Evolutionary conservation across 1,284 basidiomycete genomes (phyloP).

Genomic region (Moesziomyces antarcticus): DNA sequence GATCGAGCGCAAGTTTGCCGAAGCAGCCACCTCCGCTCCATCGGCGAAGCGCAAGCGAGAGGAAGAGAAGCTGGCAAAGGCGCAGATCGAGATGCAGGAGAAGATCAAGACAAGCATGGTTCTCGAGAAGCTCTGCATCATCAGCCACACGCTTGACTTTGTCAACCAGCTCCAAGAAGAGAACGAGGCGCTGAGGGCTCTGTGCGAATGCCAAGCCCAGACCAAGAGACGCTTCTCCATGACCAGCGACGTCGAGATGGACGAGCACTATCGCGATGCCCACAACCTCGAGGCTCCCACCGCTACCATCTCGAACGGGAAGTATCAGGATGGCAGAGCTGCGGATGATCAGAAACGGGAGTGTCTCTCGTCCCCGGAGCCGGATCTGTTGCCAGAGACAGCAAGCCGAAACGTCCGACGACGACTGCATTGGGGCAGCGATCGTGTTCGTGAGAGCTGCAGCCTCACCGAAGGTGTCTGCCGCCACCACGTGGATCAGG

Average conservation of each 20-base stretch:
- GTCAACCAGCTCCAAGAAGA: constrained; percentile 42
- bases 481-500: constrained; percentile 3
- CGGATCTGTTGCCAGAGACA: neutral
- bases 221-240: constrained; percentile 7
- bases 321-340: too few species aligned
- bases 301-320: too few species aligned
- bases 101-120: constrained; percentile 53
- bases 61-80: constrained; percentile 29
- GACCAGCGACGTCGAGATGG: constrained; percentile 18
- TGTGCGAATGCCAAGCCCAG: constrained; percentile 33
- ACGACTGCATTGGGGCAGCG: constrained; percentile 54
- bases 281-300: constrained; percentile 10
- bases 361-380: constrained; percentile 2
- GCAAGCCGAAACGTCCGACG: constrained; percentile 11
- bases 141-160: constrained; percentile 60
- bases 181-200: constrained; percentile 32
- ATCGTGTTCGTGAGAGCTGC: constrained; percentile 30
- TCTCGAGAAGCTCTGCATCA: constrained; percentile 66
- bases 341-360: too few species aligned
- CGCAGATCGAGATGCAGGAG: constrained; percentile 30
- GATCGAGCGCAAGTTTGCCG: constrained; percentile 42
- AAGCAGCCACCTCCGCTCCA: neutral
- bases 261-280: constrained; percentile 32
- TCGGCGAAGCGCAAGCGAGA: constrained; percentile 24
- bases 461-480: constrained; percentile 7